phyloP scores from a whole-genome alignment of 2,329 filamentous ascomycete species.

The Penicillium digitatum region DNA sequence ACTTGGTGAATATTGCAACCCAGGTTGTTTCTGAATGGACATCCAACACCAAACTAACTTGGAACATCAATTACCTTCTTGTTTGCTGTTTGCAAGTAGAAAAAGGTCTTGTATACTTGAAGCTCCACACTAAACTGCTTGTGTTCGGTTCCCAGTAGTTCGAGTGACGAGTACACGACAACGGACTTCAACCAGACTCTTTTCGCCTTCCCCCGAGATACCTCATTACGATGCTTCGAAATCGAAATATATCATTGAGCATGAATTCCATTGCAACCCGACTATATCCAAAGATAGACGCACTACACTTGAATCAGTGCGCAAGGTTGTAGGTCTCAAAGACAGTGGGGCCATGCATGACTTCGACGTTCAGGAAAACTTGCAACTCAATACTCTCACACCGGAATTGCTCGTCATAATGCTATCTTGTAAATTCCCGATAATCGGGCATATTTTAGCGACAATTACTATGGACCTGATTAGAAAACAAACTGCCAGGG shows the following conservation, averaged over 20 bases:
- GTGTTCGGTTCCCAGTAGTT: conserved; percentile 16
- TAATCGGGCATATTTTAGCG: background rate
- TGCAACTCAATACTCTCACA: conserved; percentile 14
- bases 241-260: conserved; percentile 17
- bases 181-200: background rate
- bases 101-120: background rate
- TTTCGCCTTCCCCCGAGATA: background rate
- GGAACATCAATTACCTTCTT: background rate
- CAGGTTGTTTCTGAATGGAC: too few species aligned
- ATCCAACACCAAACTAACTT: background rate
- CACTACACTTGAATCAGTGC: conserved; percentile 16
- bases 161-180: conserved; percentile 9
- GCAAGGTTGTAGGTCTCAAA: conserved; percentile 18
- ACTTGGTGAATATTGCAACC: background rate
- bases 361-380: conserved; percentile 9
- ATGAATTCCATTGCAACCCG: conserved; percentile 23
- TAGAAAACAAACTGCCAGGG: conserved; percentile 20
- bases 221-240: background rate
- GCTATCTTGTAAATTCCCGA: conserved; percentile 13
- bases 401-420: conserved; percentile 25
- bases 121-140: background rate
- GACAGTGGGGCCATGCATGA: conserved; percentile 9
- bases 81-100: background rate
- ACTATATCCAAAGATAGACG: conserved; percentile 22
- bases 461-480: conserved; percentile 8